phyloP scores from a whole-genome alignment of 1,284 basidiomycete genomes.

The Heterobasidion occidentale region DNA sequence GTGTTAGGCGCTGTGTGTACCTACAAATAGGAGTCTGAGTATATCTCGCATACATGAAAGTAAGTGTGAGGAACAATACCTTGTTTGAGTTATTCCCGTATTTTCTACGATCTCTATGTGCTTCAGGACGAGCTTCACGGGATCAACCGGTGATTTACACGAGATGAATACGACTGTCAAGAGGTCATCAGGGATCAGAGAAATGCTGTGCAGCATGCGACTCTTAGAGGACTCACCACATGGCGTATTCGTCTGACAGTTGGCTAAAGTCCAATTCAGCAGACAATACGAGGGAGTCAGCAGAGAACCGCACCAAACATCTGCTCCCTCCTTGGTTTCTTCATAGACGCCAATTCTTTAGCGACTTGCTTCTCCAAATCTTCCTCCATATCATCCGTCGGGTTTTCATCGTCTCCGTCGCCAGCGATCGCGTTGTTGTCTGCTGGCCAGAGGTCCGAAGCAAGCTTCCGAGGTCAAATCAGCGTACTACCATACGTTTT shows the following conservation, averaged over 20 bases:
- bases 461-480: slow-evolving; percentile 37
- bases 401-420: slow-evolving; percentile 16
- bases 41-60: not conserved
- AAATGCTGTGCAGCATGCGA: not conserved
- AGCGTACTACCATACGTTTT: not conserved
- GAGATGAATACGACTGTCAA: slow-evolving; percentile 68
- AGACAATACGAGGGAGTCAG: slow-evolving; percentile 3
- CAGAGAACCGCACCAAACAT: slow-evolving; percentile 49
- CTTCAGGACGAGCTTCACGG: slow-evolving; percentile 60
- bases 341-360: slow-evolving; percentile 62
- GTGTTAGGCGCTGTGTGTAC: slow-evolving; percentile 61
- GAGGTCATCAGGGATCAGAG: not conserved
- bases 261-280: slow-evolving; percentile 34
- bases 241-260: slow-evolving; percentile 67
- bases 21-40: slow-evolving; percentile 25
- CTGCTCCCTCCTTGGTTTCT: slow-evolving; percentile 51
- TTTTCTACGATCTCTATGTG: slow-evolving; percentile 55
- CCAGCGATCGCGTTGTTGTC: slow-evolving; percentile 4
- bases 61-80: slow-evolving; percentile 29
- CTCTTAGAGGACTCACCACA: slow-evolving; percentile 43
- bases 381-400: slow-evolving; percentile 27
- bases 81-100: slow-evolving; percentile 58
- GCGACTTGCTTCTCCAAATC: slow-evolving; percentile 65
- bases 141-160: slow-evolving; percentile 68
- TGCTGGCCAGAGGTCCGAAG: slow-evolving; percentile 61